A percentile compares a stretch with the other conserved stretches of the same genome.
Conservation (phyloP, 129 eudicot species). For the Flaveria bidentis region DNA sequence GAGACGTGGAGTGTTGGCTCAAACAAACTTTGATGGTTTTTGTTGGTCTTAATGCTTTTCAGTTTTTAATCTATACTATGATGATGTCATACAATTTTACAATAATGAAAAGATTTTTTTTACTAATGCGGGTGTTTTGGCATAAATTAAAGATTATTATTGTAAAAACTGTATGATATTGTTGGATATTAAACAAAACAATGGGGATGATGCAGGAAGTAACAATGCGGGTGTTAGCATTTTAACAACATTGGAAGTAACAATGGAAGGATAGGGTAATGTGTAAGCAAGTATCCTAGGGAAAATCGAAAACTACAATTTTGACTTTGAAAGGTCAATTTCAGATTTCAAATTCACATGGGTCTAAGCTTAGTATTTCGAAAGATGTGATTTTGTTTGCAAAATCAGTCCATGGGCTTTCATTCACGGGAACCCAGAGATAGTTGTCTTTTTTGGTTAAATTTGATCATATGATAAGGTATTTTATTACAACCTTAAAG, state of each 20-base stretch:
- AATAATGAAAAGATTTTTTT: too few relatives aligned
- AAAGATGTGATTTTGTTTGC: background rate
- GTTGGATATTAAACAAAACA: slow-evolving; percentile 5
- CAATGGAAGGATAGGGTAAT: slow-evolving; percentile 38
- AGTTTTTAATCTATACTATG: too few relatives aligned
- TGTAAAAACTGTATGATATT: background rate
- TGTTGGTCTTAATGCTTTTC: too few relatives aligned
- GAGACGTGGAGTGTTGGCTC: too few relatives aligned
- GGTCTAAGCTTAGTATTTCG: slow-evolving; percentile 17
- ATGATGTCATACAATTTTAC: too few relatives aligned
- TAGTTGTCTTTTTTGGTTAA: slow-evolving; percentile 5
- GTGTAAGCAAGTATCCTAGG: slow-evolving; percentile 37
- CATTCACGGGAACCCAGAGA: background rate
- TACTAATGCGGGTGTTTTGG: background rate
- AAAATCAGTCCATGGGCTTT: slow-evolving; percentile 1
- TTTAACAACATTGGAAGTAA: slow-evolving; percentile 22
- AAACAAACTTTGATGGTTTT: too few relatives aligned
- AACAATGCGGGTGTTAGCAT: too few relatives aligned
- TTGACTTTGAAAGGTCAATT: slow-evolving; percentile 33
- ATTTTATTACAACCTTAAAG: background rate
- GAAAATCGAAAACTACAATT: slow-evolving; percentile 6
- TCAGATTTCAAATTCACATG: slow-evolving; percentile 33
- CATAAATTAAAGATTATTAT: background rate
- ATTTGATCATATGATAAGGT: background rate
- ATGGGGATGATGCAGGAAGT: background rate